phyloP scores from a whole-genome alignment of 176 grass and related monocot species.

The Dendrocalamus sinicus region DNA sequence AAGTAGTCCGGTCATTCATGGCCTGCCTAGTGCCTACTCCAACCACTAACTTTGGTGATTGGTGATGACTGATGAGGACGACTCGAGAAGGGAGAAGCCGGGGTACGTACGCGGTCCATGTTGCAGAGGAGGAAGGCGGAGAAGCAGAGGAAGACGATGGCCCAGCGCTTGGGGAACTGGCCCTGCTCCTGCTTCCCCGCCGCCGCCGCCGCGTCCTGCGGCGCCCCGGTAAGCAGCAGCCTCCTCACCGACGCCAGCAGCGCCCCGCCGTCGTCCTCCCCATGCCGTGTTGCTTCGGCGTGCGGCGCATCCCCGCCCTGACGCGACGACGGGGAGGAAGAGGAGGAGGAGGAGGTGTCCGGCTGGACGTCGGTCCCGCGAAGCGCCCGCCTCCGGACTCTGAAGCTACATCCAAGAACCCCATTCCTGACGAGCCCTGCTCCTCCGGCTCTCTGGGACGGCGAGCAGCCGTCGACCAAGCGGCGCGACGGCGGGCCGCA shows the following conservation, averaged over 20 bases:
- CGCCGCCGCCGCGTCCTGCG: not conserved
- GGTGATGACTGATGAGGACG: not conserved
- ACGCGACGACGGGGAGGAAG: conserved; percentile 3
- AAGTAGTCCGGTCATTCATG: not conserved
- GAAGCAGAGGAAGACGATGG: conserved; percentile 91
- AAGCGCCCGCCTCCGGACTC: conserved; percentile 39
- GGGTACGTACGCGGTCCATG: conserved; percentile 81
- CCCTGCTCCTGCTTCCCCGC: conserved; percentile 35
- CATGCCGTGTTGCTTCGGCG: not conserved
- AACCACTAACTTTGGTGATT: not conserved
- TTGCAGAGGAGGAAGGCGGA: conserved; percentile 95
- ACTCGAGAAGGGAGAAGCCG: not conserved
- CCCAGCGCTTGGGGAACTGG: conserved; percentile 80
- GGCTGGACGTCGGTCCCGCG: conserved; percentile 45
- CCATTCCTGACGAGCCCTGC: not conserved
- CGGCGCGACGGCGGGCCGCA: not conserved
- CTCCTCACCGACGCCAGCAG: conserved; percentile 46
- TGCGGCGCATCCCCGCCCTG: not conserved
- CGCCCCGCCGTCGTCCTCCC: not conserved
- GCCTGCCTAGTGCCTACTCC: not conserved
- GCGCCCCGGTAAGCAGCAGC: conserved; percentile 31
- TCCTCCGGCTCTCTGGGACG: not conserved
- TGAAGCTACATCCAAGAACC: not conserved
- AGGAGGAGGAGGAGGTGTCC: conserved; percentile 1
- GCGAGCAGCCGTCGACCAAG: not conserved